phyloP scores from a whole-genome alignment of 768 basidiomycete species.

The Boletus barrowsii region DNA sequence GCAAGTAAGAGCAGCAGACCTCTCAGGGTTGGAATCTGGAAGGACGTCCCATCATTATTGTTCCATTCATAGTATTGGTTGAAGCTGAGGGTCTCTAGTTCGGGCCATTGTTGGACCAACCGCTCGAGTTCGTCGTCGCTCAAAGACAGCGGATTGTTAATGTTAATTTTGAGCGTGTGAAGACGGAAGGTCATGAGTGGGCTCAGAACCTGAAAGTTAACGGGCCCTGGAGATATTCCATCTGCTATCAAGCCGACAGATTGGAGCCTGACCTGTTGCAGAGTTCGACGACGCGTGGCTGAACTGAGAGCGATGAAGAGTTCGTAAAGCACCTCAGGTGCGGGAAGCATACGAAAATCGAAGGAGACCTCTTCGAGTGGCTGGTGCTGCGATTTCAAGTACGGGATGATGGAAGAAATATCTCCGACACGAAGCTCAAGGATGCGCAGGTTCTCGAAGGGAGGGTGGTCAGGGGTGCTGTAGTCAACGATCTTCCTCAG shows the following conservation, averaged over 20 bases:
- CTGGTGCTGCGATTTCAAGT: constrained; percentile 2
- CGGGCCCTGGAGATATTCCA: neutral
- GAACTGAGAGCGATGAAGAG: neutral
- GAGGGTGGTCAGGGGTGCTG: neutral
- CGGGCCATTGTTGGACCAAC: neutral
- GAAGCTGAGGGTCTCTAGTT: neutral
- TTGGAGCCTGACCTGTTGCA: neutral
- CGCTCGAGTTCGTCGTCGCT: neutral
- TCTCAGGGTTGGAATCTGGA: neutral
- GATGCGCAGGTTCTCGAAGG: constrained; percentile 7
- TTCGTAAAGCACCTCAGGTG: constrained; percentile 1
- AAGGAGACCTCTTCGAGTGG: constrained; percentile 5
- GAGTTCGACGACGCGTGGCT: neutral
- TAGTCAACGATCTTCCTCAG: neutral
- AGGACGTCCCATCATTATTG: neutral
- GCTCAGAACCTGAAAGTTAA: neutral
- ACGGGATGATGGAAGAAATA: constrained; percentile 5
- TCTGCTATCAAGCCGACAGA: too few species aligned
- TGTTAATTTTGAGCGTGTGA: neutral
- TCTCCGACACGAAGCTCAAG: neutral
- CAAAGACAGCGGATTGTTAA: neutral
- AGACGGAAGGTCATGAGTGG: constrained; percentile 3
- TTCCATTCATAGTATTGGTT: neutral
- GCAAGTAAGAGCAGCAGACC: constrained; percentile 1
- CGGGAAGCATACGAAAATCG: neutral